These are phyloP conservation scores for Eutrema japonicum DNA, from an alignment of 345 rosid species.

Conservation along the genomic window DNA sequence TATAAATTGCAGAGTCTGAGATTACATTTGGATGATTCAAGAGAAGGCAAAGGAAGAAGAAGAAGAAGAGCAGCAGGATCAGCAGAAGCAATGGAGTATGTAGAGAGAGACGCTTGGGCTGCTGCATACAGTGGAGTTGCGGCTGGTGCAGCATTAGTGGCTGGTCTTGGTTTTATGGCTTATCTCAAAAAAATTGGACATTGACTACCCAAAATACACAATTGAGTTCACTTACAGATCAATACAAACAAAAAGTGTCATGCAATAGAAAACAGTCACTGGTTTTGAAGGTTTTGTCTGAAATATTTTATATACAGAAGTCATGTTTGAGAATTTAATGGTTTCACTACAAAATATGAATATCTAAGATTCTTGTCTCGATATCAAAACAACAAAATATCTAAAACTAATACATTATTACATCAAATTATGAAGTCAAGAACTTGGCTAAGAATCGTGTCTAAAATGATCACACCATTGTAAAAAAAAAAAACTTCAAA, in stretches of 20 bases:
- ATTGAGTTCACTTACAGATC: conserved; percentile 11
- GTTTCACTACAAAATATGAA: not conserved
- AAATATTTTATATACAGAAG: conserved; percentile 27
- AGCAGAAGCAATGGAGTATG: conserved; percentile 64
- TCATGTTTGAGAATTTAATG: not conserved
- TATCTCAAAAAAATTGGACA: conserved; percentile 67
- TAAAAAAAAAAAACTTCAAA: conserved; percentile 31
- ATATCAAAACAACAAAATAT: not conserved
- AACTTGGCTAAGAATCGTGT: conserved; percentile 20
- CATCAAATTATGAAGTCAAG: conserved; percentile 9
- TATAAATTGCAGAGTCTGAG: conserved; percentile 70
- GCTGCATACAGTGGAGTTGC: conserved; percentile 86
- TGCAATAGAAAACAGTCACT: conserved; percentile 2
- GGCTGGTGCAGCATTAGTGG: conserved; percentile 90
- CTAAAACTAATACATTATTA: conserved; percentile 21
- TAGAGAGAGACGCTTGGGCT: conserved; percentile 80
- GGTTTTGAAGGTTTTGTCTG: conserved; percentile 34
- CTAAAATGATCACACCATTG: conserved; percentile 22
- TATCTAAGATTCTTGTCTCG: not conserved
- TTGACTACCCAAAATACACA: conserved; percentile 32
- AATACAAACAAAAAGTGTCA: conserved; percentile 26
- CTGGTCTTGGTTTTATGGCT: conserved; percentile 88
- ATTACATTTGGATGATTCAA: conserved; percentile 83
- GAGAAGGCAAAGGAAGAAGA: conserved; percentile 47
- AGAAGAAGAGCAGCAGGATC: conserved; percentile 49